Base-by-base conservation (phyloP, 352 stramenopile genomes). In the Pythium angustatum region DNA sequence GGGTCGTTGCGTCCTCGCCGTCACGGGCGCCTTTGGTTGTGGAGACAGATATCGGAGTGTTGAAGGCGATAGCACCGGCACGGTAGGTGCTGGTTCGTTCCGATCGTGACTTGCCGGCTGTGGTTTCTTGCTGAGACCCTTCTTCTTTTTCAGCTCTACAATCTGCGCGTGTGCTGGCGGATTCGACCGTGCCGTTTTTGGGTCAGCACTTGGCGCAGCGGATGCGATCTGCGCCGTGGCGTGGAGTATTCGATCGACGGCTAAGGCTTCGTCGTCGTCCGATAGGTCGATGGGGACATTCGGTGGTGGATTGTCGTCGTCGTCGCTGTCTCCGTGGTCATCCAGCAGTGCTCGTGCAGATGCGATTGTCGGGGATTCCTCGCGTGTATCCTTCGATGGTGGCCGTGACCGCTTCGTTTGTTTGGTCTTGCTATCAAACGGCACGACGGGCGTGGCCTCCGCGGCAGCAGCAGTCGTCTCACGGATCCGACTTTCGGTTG, bases 41-140 rank as follows among this genome's bases (percentile, higher is more conserved):
- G 54, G 49, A 1, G 56, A 47, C 17, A 71, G 41, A 47, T 71
- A 71, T 14, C 57, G 64, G 10, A 66, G 24, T 22, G 64, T 66
- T 7, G 50, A 50, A 9, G 52, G 30, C n/a, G 64, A 65, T 12
- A 71, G 15, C 5, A 22, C 30, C 4, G 49, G 49, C 9, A 57
- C 31, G 4, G 22, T 33, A n/a, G 49, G n/a, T 5, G 17, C 11
- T 1, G 19, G 19, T 1, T 61, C 38, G 8, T n/a, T 43, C 17
- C 24, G 5, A 22, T 33, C 8, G 30, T 45, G 30, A 8, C n/a
- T 21, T 31, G 5, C n/a, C 2, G 48, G n/a, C 6, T 55, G 28
- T 31, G 28, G 31, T 24, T 33, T 58, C 36, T 47, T 34, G 33
- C 10, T 36, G 11, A 15, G 21, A 2, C 5, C 31, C n/a, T 33